Conservation (phyloP, 192 early-diverging fungal genomes). For the Backusella psychrophila region DNA sequence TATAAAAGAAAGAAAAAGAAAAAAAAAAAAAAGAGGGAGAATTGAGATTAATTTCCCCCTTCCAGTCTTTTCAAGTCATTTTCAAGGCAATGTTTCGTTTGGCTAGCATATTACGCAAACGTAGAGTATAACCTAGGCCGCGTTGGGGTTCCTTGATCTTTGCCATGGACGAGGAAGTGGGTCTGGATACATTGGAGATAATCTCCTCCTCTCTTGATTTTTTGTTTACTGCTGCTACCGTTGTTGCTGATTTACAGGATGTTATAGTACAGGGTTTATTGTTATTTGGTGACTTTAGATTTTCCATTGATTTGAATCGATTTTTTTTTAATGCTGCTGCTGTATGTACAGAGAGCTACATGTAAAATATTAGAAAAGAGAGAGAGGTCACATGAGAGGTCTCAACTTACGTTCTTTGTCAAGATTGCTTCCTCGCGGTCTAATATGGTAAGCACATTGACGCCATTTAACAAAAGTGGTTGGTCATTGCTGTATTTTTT, state of each 20-base stretch:
- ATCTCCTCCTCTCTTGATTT: neutral
- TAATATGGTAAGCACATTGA: conserved; percentile 19
- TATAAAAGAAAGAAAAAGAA: neutral
- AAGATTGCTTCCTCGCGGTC: conserved; percentile 20
- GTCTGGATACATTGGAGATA: neutral
- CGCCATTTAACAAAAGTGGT: conserved; percentile 16
- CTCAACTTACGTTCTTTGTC: conserved; percentile 11
- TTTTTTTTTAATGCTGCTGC: neutral
- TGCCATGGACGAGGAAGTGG: neutral
- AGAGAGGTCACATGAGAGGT: neutral
- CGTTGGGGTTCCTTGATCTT: conserved; percentile 1
- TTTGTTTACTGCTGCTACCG: neutral
- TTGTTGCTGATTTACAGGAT: neutral
- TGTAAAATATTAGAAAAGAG: neutral
- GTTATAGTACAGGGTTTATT: neutral
- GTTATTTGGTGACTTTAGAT: neutral
- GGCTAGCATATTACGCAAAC: conserved; percentile 21
- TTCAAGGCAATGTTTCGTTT: conserved; percentile 14
- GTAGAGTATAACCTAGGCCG: conserved; percentile 20
- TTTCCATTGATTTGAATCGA: neutral
- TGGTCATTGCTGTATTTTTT: conserved; percentile 11
- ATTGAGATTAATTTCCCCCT: neutral
- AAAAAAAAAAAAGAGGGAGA: neutral
- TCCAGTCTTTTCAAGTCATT: neutral
- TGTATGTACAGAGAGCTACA: neutral